These are phyloP conservation scores for Oryza officinalis DNA, from an alignment of 176 grass and related monocot genomes.

Conservation along the genomic window DNA sequence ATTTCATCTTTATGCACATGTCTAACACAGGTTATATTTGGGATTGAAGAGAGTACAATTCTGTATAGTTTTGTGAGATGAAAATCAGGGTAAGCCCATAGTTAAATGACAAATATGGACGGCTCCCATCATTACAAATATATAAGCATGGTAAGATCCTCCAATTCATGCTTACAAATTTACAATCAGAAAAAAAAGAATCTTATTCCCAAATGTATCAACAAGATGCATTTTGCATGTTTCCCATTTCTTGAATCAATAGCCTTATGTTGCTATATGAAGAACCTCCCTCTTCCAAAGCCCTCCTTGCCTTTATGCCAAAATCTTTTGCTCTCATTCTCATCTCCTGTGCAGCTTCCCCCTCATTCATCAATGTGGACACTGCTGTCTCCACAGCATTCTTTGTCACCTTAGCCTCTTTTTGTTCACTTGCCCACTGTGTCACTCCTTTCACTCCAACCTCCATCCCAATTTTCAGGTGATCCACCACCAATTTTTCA, in stretches of 20 bases:
- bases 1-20: too few relatives aligned
- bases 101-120: background rate
- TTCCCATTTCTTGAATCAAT: slow-evolving; percentile 51
- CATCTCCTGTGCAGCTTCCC: slow-evolving; percentile 41
- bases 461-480: slow-evolving; percentile 56
- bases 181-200: background rate
- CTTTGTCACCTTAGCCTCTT: slow-evolving; percentile 40
- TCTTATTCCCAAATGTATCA: slow-evolving; percentile 18
- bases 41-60: background rate
- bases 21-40: too few relatives aligned
- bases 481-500: slow-evolving; percentile 62
- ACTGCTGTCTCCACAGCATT: slow-evolving; percentile 35
- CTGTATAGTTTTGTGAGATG: background rate
- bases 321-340: slow-evolving; percentile 52
- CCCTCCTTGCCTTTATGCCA: slow-evolving; percentile 49
- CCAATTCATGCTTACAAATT: background rate
- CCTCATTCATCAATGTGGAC: slow-evolving; percentile 48
- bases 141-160: background rate
- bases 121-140: background rate
- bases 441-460: slow-evolving; percentile 42
- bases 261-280: slow-evolving; percentile 49
- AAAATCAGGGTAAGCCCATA: background rate
- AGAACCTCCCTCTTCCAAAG: slow-evolving; percentile 60
- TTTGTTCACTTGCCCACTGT: slow-evolving; percentile 29
- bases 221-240: background rate